Base-by-base conservation (phyloP, 768 basidiomycete species). In the Xerocomellus intermedius region DNA sequence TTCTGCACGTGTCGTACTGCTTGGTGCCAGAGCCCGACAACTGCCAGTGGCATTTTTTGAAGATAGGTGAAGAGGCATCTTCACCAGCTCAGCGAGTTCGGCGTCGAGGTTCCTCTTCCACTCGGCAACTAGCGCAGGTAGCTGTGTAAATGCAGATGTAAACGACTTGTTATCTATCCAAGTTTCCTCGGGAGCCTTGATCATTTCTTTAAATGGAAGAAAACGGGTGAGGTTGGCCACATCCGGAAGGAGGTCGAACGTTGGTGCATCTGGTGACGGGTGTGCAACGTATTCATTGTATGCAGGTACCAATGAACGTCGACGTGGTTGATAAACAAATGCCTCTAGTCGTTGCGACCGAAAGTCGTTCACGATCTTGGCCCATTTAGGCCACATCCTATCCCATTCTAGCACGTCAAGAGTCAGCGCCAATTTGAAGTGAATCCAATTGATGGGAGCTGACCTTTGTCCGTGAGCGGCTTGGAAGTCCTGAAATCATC, bases 401-500 rank as follows among this genome's bases (percentile, higher is more conserved):
- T 41, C 17, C 61, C 58, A 62, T 49, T 54, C 58, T 60, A 46
- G 0, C 4, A 8, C 0, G 5, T 26, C 24, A 10, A 32, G 4
- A 13, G n/a, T 52, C 30, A 53, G 30, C 12, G 0, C 30, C 4
- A 42, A 14, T 35, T 14, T 19, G 3, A 17, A 41, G 8, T n/a
- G 1, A 5, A 28, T 3, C 26, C 2, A 12, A n/a, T 14, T 26
- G 2, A 14, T 17, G 13, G 30, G 33, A 36, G 12, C 19, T 13
- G 1, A 54, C 60, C 60, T 54, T 42, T 44, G 32, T 56, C 50
- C 0, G 52, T 62, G 33, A 63, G 62, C 3, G 42, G 24, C 10
- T 45, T 56, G 28, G 39, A 42, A 2, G 28, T 39, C 36, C n/a
- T 48, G 28, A 60, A 60, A 26, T 37, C 42, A 22, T 14, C 12